These are phyloP conservation scores for Physocladia obscura DNA, from an alignment of 192 early-diverging fungal species.

Conservation along the genomic window DNA sequence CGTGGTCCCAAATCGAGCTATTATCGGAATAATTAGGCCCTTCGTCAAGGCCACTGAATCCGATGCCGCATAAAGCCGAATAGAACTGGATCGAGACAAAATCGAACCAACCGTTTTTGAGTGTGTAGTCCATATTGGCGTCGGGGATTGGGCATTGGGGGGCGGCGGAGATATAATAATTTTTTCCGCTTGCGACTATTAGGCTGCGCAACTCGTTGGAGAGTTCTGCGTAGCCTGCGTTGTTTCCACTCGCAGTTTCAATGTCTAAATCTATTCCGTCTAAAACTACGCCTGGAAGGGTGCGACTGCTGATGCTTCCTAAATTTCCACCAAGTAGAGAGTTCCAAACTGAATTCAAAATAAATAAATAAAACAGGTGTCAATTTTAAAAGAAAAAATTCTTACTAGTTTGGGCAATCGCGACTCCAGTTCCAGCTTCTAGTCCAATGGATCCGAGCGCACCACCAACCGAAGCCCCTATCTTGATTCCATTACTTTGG, in stretches of 20 bases:
- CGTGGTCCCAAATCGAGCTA: background rate
- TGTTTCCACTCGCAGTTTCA: slow-evolving; percentile 63
- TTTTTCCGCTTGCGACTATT: slow-evolving; percentile 60
- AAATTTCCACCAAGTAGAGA: slow-evolving; percentile 64
- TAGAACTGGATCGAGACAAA: slow-evolving; percentile 80
- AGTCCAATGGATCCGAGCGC: background rate
- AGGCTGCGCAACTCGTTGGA: slow-evolving; percentile 51
- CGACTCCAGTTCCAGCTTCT: background rate
- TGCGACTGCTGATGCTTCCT: slow-evolving; percentile 34
- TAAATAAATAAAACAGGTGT: background rate
- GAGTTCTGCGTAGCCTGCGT: slow-evolving; percentile 56
- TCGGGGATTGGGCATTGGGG: slow-evolving; percentile 76
- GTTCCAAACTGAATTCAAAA: slow-evolving; percentile 6
- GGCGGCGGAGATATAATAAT: slow-evolving; percentile 64
- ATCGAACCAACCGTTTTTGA: slow-evolving; percentile 60
- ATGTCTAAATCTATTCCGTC: slow-evolving; percentile 56
- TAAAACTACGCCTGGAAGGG: slow-evolving; percentile 34
- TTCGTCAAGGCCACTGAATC: background rate
- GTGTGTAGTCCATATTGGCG: slow-evolving; percentile 52
- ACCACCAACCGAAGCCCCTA: slow-evolving; percentile 53
- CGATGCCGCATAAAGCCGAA: slow-evolving; percentile 3
- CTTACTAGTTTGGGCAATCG: background rate
- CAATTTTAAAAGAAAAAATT: slow-evolving; percentile 17
- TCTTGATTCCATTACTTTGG: slow-evolving; percentile 60
- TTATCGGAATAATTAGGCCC: slow-evolving; percentile 5